Evolutionary conservation across 306 rosid species (phyloP).

Genomic region (Cajanus cajan): DNA sequence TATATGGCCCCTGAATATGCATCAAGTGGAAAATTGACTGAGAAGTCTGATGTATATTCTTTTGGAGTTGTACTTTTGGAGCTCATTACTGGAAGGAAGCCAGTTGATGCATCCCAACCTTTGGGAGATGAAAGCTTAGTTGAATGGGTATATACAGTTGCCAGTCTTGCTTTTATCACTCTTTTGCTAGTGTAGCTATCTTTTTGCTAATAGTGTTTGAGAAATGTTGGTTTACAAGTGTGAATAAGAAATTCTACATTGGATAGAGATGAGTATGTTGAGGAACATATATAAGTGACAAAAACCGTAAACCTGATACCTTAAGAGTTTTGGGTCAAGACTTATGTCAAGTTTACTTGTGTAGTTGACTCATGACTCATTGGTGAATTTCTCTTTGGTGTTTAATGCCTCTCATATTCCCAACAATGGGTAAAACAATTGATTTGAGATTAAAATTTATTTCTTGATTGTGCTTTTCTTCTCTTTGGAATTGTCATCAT

Average conservation of each 20-base stretch:
- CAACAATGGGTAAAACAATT: neutral
- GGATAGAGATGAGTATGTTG: too few species aligned
- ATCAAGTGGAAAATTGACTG: constrained; percentile 89
- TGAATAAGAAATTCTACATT: too few species aligned
- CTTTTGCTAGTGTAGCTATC: neutral
- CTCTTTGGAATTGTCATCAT: neutral
- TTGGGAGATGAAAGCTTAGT: constrained; percentile 87
- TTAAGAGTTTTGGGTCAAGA: too few species aligned
- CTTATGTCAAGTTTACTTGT: too few species aligned
- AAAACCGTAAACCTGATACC: too few species aligned
- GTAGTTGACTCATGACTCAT: too few species aligned
- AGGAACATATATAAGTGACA: too few species aligned
- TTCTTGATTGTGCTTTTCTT: neutral
- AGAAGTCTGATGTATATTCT: constrained; percentile 86
- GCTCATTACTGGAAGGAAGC: constrained; percentile 88
- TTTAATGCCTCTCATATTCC: too few species aligned
- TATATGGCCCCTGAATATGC: constrained; percentile 98
- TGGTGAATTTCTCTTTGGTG: too few species aligned
- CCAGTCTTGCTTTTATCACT: neutral
- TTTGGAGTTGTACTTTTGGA: constrained; percentile 93
- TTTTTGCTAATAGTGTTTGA: neutral
- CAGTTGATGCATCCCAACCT: constrained; percentile 83
- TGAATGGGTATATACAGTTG: constrained; percentile 74
- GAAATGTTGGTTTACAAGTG: too few species aligned
- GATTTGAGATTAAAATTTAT: neutral